Base-by-base conservation (phyloP, 2,329 filamentous ascomycete species). In the Cryphonectria parasitica region DNA sequence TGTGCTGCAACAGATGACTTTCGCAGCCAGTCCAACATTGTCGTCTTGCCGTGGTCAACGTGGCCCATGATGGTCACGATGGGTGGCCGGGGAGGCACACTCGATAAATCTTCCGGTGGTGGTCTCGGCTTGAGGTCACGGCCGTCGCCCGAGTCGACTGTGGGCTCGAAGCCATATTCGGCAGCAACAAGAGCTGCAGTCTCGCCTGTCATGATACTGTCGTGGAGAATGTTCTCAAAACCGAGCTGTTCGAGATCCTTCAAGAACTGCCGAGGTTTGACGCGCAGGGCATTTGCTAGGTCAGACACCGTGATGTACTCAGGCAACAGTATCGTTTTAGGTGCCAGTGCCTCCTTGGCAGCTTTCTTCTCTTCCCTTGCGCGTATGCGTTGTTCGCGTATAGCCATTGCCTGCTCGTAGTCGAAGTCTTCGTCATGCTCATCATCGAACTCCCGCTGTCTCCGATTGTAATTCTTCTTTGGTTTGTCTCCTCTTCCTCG, bases 1-100 rank as follows among this genome's bases (percentile, higher is more conserved):
- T 92, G 90, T 7, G 94, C 94, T 58, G 91, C 97, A 60, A 99
- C 90, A 8, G 94, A 98, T 1, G 95, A 96, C 76, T 97, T 97
- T 52, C 96, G 92, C 61, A 99, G 85, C 82, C 91, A 98, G 79
- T 99, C 96, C 13, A 99, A 85, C 58, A 99, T 90, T 0, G 97
- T 99, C 0, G 96, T 99, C 83, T 99, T 99, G 68, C 96, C 96
- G 79, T 99, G 96, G 79, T 99, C 97, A 76, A 99, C 96, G 74
- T 99, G 96, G 2, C 96, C 96, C 97, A 99, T 99, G 77, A 99
- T 99, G 0, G 97, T 98, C 54, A 99, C 95, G 49, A 99, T 94
- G 0, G 96, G 97, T 10, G 96, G 95, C 22, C 97, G 89, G 45
- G 84, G 81, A 1, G 94, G 94, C 10, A 98, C 81, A 19, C 80